Evolutionary conservation across 2,329 filamentous ascomycete genomes (phyloP).

Genomic region (Aspergillus puulaauensis): DNA sequence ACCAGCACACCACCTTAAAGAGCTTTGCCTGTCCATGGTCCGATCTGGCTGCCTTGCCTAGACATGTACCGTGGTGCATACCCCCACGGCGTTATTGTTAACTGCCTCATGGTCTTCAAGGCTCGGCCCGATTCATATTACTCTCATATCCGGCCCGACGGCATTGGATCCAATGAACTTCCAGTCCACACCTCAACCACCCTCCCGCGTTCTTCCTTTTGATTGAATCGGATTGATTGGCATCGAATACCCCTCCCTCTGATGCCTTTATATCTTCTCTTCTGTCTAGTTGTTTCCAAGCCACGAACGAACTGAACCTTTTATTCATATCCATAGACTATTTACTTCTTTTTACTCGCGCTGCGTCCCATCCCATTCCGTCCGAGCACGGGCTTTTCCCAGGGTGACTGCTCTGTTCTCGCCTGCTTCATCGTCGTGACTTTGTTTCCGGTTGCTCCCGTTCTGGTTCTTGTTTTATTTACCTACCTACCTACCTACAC

Average conservation of each 20-base stretch:
- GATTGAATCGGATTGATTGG: not conserved
- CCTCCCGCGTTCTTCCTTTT: not conserved
- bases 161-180: not conserved
- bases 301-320: not conserved
- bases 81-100: not conserved
- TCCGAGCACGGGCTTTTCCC: not conserved
- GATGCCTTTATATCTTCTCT: not conserved
- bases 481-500: not conserved
- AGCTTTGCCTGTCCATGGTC: not conserved
- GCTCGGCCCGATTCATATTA: not conserved
- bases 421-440: not conserved
- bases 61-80: not conserved
- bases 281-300: not conserved
- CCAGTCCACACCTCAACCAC: not conserved
- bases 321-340: constrained; percentile 16
- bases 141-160: not conserved
- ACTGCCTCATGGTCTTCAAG: not conserved
- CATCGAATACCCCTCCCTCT: constrained; percentile 4
- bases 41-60: not conserved
- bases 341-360: no score
- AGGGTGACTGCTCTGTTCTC: not conserved
- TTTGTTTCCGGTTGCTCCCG: not conserved
- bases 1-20: constrained; percentile 36
- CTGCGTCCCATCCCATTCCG: no score
- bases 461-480: not conserved